These are phyloP conservation scores for Phytophthora citricola DNA, from an alignment of 352 stramenopile species.

Conservation along the genomic window DNA sequence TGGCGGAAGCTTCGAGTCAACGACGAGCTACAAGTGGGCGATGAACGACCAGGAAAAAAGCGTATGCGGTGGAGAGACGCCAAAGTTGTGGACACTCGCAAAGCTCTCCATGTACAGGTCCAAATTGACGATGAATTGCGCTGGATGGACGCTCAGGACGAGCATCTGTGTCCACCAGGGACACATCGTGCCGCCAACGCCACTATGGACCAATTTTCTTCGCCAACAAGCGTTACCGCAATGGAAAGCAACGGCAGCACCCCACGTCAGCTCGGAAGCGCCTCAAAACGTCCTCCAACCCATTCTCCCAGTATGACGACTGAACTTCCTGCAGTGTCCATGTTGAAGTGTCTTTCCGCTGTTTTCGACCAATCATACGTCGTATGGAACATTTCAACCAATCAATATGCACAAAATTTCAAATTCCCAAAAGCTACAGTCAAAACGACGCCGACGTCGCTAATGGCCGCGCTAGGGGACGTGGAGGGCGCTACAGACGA, in stretches of 20 bases:
- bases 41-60: constrained; percentile 31
- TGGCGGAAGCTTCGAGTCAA: constrained; percentile 66
- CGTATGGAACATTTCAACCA: neutral
- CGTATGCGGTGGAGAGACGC: constrained; percentile 66
- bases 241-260: constrained; percentile 19
- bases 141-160: constrained; percentile 71
- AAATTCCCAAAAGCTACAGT: constrained; percentile 19
- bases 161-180: constrained; percentile 61
- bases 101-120: constrained; percentile 49
- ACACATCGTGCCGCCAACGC: constrained; percentile 60
- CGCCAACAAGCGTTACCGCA: constrained; percentile 16
- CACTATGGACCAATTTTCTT: constrained; percentile 1
- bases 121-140: constrained; percentile 47
- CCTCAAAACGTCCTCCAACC: constrained; percentile 25
- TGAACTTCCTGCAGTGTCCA: constrained; percentile 9
- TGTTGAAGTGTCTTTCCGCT: constrained; percentile 18
- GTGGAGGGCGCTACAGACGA: constrained; percentile 11
- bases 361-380: constrained; percentile 20
- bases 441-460: constrained; percentile 14
- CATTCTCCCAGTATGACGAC: constrained; percentile 16
- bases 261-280: constrained; percentile 20
- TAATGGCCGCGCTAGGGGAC: constrained; percentile 11
- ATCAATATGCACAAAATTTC: constrained; percentile 3
- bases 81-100: constrained; percentile 35
- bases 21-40: constrained; percentile 64